Percentiles rank a stretch among this genome's conserved stretches.
Conservation (phyloP, 2,329 filamentous ascomycete species). For the Dothideomycetes sp. region DNA sequence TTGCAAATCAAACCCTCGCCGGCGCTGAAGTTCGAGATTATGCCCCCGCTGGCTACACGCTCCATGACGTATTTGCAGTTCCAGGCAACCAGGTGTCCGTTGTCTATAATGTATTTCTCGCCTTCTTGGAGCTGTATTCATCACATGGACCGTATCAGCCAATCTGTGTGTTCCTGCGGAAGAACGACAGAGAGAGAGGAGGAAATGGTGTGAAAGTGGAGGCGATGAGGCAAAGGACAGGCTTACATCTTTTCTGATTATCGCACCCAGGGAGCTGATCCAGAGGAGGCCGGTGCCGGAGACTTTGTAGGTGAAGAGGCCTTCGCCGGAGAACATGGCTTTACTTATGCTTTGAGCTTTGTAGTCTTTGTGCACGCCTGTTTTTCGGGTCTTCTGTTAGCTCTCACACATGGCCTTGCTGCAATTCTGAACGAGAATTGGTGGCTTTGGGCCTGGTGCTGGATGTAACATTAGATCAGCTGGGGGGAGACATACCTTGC, state of each 20-base stretch:
- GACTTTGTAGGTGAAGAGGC: constrained; percentile 82
- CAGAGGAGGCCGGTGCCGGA: constrained; percentile 71
- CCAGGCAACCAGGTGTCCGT: constrained; percentile 77
- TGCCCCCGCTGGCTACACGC: constrained; percentile 77
- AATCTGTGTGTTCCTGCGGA: too few relatives aligned
- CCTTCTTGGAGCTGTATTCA: constrained; percentile 46
- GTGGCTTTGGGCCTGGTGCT: too few relatives aligned
- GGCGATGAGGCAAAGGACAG: background rate
- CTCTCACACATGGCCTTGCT: too few relatives aligned
- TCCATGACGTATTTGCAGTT: constrained; percentile 91
- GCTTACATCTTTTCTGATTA: constrained; percentile 85
- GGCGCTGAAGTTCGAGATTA: constrained; percentile 76
- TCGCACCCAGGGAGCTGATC: constrained; percentile 88
- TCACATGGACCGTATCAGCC: background rate
- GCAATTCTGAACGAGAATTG: too few relatives aligned
- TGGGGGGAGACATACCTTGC: constrained; percentile 70
- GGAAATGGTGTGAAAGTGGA: too few relatives aligned
- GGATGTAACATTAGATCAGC: too few relatives aligned
- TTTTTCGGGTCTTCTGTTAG: too few relatives aligned
- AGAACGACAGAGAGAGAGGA: too few relatives aligned
- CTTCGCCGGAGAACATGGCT: constrained; percentile 88
- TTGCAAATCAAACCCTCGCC: constrained; percentile 89
- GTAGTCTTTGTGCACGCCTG: constrained; percentile 9
- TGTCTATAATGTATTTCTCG: constrained; percentile 77
- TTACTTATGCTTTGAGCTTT: constrained; percentile 60